A percentile compares a stretch with the other conserved stretches of the same genome.
Conservation (phyloP, 139 green algal genomes). For the Coelastrella sp. region DNA sequence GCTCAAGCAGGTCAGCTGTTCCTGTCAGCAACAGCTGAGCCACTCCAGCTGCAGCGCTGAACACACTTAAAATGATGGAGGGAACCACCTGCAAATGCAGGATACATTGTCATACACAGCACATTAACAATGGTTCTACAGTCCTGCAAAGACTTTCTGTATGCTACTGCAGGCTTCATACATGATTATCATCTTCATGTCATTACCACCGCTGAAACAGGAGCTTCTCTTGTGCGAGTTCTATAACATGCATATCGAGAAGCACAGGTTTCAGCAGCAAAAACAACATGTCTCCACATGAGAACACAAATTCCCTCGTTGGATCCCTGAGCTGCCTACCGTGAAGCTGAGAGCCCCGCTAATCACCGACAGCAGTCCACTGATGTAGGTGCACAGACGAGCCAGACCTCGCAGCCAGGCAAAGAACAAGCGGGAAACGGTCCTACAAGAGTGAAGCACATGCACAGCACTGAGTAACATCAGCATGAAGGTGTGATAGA, state of each 20-base stretch:
- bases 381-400: constrained; percentile 41
- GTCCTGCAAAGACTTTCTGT: not conserved
- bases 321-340: no score
- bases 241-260: no score
- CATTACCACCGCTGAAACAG: no score
- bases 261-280: no score
- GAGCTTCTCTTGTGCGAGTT: not conserved
- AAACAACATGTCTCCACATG: no score
- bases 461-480: no score
- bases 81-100: constrained; percentile 30
- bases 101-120: no score
- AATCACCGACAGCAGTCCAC: constrained; percentile 39
- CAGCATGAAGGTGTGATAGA: no score
- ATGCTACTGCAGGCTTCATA: not conserved
- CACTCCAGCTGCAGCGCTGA: constrained; percentile 21
- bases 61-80: constrained; percentile 41
- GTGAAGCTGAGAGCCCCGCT: constrained; percentile 47
- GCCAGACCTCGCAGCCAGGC: constrained; percentile 30
- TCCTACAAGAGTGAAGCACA: constrained; percentile 19
- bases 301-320: no score
- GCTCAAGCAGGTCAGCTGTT: constrained; percentile 36
- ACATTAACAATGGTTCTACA: no score
- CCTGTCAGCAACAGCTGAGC: constrained; percentile 42
- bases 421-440: not conserved
- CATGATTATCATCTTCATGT: no score